Evolutionary conservation across 1,284 basidiomycete genomes (phyloP).

Genomic region (Hypsizygus ulmarius): DNA sequence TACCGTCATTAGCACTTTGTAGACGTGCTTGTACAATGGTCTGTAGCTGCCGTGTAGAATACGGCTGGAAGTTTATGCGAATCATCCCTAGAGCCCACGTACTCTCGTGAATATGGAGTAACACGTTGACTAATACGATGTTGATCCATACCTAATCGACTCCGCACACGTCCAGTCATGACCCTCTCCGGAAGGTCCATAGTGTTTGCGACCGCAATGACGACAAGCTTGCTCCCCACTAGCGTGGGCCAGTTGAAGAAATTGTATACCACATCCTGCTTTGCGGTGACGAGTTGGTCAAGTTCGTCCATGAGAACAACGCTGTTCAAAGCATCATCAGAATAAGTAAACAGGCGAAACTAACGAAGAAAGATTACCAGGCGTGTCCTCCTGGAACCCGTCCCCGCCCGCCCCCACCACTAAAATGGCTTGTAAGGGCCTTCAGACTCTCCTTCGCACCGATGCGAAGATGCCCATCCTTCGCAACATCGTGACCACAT

Average conservation of each 20-base stretch:
- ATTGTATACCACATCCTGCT: constrained; percentile 98
- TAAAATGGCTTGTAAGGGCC: constrained; percentile 62
- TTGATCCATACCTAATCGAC: constrained; percentile 73
- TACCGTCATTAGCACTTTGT: constrained; percentile 50
- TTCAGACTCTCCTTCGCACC: constrained; percentile 73
- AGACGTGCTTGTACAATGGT: constrained; percentile 87
- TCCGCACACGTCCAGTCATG: constrained; percentile 89
- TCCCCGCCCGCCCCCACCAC: constrained; percentile 42
- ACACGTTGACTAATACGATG: neutral
- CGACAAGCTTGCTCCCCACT: constrained; percentile 82
- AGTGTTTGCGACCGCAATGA: constrained; percentile 97
- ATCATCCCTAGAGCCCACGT: constrained; percentile 78
- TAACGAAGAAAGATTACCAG: constrained; percentile 44
- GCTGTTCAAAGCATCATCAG: constrained; percentile 39
- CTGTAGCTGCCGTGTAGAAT: constrained; percentile 78
- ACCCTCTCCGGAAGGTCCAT: constrained; percentile 97
- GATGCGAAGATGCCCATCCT: constrained; percentile 61
- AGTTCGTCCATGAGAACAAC: constrained; percentile 98
- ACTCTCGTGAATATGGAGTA: neutral
- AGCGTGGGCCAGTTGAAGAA: constrained; percentile 99
- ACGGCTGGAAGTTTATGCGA: constrained; percentile 93
- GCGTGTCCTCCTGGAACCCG: constrained; percentile 69
- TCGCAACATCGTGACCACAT: constrained; percentile 65
- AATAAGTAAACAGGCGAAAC: neutral
- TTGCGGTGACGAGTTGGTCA: constrained; percentile 92